Evolutionary conservation across 805 yeast species (phyloP).

Genomic region (Isabelozyma pseudorhagii): DNA sequence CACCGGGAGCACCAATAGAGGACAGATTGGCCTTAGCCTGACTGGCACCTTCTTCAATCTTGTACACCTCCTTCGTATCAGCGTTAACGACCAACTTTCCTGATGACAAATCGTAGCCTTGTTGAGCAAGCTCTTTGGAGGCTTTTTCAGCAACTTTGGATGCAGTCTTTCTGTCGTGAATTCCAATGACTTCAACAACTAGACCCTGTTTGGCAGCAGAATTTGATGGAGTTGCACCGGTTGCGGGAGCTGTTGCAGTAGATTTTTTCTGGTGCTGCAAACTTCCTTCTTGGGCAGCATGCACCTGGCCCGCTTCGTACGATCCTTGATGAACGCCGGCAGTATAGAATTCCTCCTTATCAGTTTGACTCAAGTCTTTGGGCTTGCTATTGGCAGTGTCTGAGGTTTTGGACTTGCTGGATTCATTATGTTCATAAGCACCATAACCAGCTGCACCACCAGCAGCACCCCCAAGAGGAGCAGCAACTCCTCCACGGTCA

Average conservation of each 20-base stretch:
- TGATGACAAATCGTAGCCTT: conserved; percentile 30
- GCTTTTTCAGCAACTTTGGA: conserved; percentile 30
- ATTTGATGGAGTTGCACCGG: background rate
- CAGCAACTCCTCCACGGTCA: conserved; percentile 2
- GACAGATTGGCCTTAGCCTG: background rate
- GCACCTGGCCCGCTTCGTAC: conserved; percentile 14
- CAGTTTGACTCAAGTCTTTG: background rate
- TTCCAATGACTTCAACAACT: conserved; percentile 35
- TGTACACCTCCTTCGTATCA: conserved; percentile 30
- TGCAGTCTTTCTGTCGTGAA: conserved; percentile 24
- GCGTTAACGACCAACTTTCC: conserved; percentile 34
- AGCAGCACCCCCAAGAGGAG: conserved; percentile 4
- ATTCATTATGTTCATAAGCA: background rate
- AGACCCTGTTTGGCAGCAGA: conserved; percentile 1
- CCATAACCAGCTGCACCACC: conserved; percentile 4
- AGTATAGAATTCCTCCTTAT: conserved; percentile 6
- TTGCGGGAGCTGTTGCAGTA: background rate
- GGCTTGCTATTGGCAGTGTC: background rate
- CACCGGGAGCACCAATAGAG: background rate
- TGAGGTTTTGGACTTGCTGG: background rate
- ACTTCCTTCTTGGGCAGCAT: conserved; percentile 1
- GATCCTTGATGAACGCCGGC: conserved; percentile 13
- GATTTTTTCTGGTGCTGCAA: background rate
- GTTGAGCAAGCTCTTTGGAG: conserved; percentile 22
- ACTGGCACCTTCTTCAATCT: conserved; percentile 3